These are phyloP conservation scores for Leccinum obscurum DNA, from an alignment of 768 basidiomycete species.

Conservation along the genomic window DNA sequence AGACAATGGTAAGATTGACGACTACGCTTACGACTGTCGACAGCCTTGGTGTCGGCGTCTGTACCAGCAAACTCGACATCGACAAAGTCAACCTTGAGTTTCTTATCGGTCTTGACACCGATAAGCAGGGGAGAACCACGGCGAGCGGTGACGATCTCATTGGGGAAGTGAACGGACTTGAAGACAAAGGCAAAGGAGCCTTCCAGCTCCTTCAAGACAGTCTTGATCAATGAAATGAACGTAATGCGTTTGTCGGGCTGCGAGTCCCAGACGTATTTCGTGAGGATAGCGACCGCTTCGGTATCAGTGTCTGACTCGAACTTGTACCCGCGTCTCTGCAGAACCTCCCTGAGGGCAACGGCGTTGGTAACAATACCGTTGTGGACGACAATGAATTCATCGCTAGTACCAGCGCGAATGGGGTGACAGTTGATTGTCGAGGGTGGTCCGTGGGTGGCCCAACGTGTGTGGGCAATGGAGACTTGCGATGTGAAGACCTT, in stretches of 20 bases:
- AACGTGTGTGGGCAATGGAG: conserved; percentile 97
- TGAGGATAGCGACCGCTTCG: conserved; percentile 94
- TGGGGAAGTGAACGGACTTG: conserved; percentile 95
- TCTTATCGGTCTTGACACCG: conserved; percentile 99
- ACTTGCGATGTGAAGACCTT: conserved; percentile 85
- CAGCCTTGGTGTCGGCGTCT: conserved; percentile 50
- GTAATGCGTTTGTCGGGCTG: conserved; percentile 81
- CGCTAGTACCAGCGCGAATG: conserved; percentile 73
- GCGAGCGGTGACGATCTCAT: conserved; percentile 93
- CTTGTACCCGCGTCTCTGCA: conserved; percentile 93
- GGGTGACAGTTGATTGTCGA: conserved; percentile 93
- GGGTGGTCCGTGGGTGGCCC: conserved; percentile 97
- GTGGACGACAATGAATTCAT: conserved; percentile 94
- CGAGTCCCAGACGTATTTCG: conserved; percentile 95
- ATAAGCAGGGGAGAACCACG: conserved; percentile 95
- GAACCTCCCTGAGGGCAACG: conserved; percentile 82
- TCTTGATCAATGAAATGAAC: conserved; percentile 92
- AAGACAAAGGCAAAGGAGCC: conserved; percentile 99
- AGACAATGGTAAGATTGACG: background rate
- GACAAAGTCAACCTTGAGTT: conserved; percentile 99
- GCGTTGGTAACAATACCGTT: conserved; percentile 99
- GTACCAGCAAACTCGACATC: conserved; percentile 93
- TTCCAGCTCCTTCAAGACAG: conserved; percentile 95
- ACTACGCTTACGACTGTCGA: conserved; percentile 41
- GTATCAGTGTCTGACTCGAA: conserved; percentile 98